A percentile compares a stretch with the other conserved stretches of the same genome.
These are phyloP conservation scores for Penicillium antarcticum DNA, from an alignment of 495 filamentous ascomycete species.

Conservation along the genomic window DNA sequence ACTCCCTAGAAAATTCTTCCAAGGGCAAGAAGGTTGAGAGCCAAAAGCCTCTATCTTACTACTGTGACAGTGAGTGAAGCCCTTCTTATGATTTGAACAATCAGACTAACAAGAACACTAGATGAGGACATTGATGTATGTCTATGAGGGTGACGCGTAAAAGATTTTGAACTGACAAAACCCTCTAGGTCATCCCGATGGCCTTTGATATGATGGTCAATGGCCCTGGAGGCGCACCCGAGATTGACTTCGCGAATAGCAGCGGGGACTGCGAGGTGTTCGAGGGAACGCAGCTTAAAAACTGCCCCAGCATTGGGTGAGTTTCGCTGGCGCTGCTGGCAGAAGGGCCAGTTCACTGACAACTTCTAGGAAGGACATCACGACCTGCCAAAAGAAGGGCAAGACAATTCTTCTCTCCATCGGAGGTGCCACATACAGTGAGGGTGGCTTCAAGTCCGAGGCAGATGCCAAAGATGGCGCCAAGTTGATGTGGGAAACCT, in stretches of 20 bases:
- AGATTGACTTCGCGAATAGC: conserved; percentile 59
- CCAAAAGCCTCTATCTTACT: conserved; percentile 54
- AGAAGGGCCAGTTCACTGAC: conserved; percentile 13
- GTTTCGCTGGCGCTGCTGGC: not conserved
- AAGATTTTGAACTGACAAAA: conserved; percentile 1
- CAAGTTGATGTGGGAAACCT: conserved; percentile 62
- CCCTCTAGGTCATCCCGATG: conserved; percentile 53
- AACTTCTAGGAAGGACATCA: conserved; percentile 50
- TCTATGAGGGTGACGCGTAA: too few species aligned
- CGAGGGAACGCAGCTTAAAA: conserved; percentile 50
- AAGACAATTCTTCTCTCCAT: conserved; percentile 69
- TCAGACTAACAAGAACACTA: conserved; percentile 1
- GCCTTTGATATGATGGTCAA: conserved; percentile 59
- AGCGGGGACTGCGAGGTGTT: conserved; percentile 57
- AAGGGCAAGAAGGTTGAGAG: conserved; percentile 38
- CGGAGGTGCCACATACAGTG: conserved; percentile 60
- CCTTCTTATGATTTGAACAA: too few species aligned
- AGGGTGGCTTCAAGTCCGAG: conserved; percentile 56
- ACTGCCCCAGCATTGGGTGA: conserved; percentile 63
- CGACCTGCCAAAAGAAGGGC: conserved; percentile 57
- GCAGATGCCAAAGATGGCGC: conserved; percentile 54
- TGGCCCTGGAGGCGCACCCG: conserved; percentile 44
- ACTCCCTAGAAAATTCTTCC: conserved; percentile 59
- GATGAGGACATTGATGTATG: conserved; percentile 41
- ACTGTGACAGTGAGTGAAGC: conserved; percentile 53